Evolutionary conservation across 2,329 filamentous ascomycete species (phyloP), one percentile per base, ranked within the genome.

Genomic region (Pleoardoris graminearum): DNA sequence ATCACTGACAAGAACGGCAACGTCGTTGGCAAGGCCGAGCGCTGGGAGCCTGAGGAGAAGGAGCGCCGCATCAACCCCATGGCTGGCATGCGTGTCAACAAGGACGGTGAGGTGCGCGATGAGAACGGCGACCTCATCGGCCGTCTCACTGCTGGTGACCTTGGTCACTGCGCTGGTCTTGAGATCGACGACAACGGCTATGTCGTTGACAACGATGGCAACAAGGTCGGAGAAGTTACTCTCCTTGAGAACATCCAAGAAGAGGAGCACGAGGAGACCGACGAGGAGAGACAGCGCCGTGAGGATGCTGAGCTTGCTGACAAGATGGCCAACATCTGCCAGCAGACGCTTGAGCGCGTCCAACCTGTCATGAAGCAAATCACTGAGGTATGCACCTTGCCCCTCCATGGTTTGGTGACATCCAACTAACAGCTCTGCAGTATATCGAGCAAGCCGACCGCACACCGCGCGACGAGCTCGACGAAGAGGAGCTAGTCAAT

Each of bases 281-380:
- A 79, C 32, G 73, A 75, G 55, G 66, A 73, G 61, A 66, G 58
- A 58, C 72, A 78, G 57, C 65, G 68, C 51, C 73, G 84, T 70
- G 80, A 87, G 56, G 90, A 96, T 70, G 81, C 80, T 59, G 85
- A 95, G 76, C 82, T 96, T 32, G 91, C 91, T 1, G 80, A 83
- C 56, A 87, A 89, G 76, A 91, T 96, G 79, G 79, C 82, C 11
- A 77, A 75, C 51, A 87, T 88, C 64, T 84, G 95, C 61, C 82
- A 87, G 67, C 85, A 92, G 71, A 90, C 90, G 12, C 81, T 96
- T 6, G 90, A 96, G 67, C 89, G 87, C 71, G 84, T 96, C 69
- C 86, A 89, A 61, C 91, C 91, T 8, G 85, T 96, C 68, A 89
- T 89, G 80, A 91, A 89, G 76, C 83, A 91, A 78, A 96, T 96